Evolutionary conservation across 2,329 filamentous ascomycete species (phyloP), one percentile per base, ranked within the genome.

Genomic region (Microsporum ferrugineum): DNA sequence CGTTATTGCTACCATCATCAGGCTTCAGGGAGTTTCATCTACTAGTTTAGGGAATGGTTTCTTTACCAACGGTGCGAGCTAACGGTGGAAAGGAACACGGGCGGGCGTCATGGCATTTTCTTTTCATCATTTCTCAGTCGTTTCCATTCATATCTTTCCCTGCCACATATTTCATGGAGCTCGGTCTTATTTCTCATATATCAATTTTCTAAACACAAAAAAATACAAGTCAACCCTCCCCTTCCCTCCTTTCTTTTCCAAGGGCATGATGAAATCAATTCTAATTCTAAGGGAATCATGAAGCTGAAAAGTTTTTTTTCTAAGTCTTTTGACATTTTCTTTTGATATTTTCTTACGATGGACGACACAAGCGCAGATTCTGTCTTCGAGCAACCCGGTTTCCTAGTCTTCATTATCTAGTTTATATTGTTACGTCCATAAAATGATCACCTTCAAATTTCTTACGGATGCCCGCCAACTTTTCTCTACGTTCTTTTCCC

Each of bases 81-180:
- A 53, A 53, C 49, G 49, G 49, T 53, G 49, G 49, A 53, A 53
- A 34, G 49, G 31, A 53, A 53, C 31, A 53, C 31, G 29, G 49
- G 49, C 49, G 33, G 49, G 49, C 49, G 49, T 53, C 49, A 34
- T 33, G 49, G 49, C 49, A 53, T 53, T 10, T 33, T 33, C 14
- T 33, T 34, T 3, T 53, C 12, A 4, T 31, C 33, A 14, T 34
- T 14, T 53, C 27, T 33, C 49, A 17, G 17, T 53, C 12, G 27
- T 12, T 31, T 34, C 49, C 14, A 53, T 12, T 53, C 23, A 4
- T 33, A 31, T 14, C n/a, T 34, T 53, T 27, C 45, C 23, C 27
- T 53, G 27, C 12, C 29, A n/a, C 49, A 53, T 33, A 14, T n/a
- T 53, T 53, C 49, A 47, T 12, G 43, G 43, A 29, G 8, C 43